Conservation (phyloP, 495 filamentous ascomycete species). For the Rhypophila decipiens region DNA sequence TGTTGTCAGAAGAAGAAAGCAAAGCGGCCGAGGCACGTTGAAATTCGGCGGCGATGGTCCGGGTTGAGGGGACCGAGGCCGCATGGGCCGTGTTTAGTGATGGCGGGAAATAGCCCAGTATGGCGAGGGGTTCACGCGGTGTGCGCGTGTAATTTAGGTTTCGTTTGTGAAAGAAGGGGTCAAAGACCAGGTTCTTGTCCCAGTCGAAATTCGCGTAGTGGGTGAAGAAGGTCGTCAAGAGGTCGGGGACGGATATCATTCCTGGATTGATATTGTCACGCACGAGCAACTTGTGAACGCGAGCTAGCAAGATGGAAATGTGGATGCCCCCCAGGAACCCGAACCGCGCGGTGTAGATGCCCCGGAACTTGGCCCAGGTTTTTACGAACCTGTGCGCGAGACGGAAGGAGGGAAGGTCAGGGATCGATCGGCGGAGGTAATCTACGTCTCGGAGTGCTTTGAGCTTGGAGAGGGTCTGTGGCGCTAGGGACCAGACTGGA, state of each 20-base stretch:
- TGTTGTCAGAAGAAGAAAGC: constrained; percentile 4
- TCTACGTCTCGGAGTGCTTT: constrained; percentile 51
- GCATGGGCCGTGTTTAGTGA: constrained; percentile 46
- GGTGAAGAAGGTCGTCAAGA: constrained; percentile 49
- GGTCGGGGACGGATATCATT: constrained; percentile 32
- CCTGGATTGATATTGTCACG: background rate
- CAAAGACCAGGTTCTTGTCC: constrained; percentile 40
- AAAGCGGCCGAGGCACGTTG: constrained; percentile 25
- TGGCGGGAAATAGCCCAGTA: constrained; percentile 49
- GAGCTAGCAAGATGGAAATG: constrained; percentile 48
- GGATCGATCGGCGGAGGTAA: constrained; percentile 47
- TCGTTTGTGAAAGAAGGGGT: constrained; percentile 41
- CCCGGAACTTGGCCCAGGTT: constrained; percentile 48
- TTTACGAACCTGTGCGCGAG: constrained; percentile 46
- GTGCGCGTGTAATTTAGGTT: constrained; percentile 38
- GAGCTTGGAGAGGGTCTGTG: constrained; percentile 43
- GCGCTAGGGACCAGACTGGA: constrained; percentile 41
- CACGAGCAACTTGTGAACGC: constrained; percentile 44
- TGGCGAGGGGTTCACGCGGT: constrained; percentile 46
- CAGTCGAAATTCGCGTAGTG: constrained; percentile 53
- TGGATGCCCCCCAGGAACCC: constrained; percentile 54
- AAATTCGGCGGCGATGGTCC: constrained; percentile 45
- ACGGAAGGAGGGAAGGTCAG: constrained; percentile 45
- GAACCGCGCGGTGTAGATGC: constrained; percentile 52
- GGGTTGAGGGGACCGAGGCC: constrained; percentile 40